Conservation (phyloP, 2,329 filamentous ascomycete genomes). For the Ramularia collo-cygni region DNA sequence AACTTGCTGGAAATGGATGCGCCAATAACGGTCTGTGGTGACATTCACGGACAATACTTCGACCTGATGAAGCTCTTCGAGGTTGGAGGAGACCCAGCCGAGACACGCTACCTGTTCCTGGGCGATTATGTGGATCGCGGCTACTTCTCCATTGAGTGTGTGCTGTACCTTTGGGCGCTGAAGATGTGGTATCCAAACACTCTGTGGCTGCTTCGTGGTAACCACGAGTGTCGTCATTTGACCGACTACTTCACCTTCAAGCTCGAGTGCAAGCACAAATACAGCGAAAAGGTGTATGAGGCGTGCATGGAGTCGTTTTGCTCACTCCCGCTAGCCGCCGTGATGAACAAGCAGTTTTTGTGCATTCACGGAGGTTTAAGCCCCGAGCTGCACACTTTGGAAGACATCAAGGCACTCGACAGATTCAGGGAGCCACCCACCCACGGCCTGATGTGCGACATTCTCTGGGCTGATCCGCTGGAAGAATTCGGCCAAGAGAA, state of each 20-base stretch:
- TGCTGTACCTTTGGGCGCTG: slow-evolving; percentile 92
- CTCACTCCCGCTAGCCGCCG: slow-evolving; percentile 79
- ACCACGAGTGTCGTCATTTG: slow-evolving; percentile 97
- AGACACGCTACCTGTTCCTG: slow-evolving; percentile 93
- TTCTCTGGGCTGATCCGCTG: slow-evolving; percentile 95
- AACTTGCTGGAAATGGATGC: slow-evolving; percentile 99
- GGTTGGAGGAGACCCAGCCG: slow-evolving; percentile 90
- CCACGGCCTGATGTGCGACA: slow-evolving; percentile 97
- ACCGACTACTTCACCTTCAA: slow-evolving; percentile 99
- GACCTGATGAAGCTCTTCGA: slow-evolving; percentile 99
- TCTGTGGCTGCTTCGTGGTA: slow-evolving; percentile 92
- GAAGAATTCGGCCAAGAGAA: slow-evolving; percentile 99
- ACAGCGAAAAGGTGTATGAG: slow-evolving; percentile 91
- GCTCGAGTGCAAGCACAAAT: slow-evolving; percentile 99
- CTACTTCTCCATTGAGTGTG: slow-evolving; percentile 99
- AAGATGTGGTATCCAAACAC: slow-evolving; percentile 99
- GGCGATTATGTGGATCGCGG: slow-evolving; percentile 97
- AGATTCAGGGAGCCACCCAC: slow-evolving; percentile 96
- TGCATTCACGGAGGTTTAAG: slow-evolving; percentile 97
- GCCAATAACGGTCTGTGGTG: slow-evolving; percentile 95
- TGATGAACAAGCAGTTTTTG: slow-evolving; percentile 99
- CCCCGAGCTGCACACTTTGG: slow-evolving; percentile 89
- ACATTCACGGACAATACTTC: slow-evolving; percentile 98
- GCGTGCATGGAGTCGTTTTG: slow-evolving; percentile 99
- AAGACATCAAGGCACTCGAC: slow-evolving; percentile 95